phyloP scores from a whole-genome alignment of 139 green algal species.

The Klebsormidium nitens region DNA sequence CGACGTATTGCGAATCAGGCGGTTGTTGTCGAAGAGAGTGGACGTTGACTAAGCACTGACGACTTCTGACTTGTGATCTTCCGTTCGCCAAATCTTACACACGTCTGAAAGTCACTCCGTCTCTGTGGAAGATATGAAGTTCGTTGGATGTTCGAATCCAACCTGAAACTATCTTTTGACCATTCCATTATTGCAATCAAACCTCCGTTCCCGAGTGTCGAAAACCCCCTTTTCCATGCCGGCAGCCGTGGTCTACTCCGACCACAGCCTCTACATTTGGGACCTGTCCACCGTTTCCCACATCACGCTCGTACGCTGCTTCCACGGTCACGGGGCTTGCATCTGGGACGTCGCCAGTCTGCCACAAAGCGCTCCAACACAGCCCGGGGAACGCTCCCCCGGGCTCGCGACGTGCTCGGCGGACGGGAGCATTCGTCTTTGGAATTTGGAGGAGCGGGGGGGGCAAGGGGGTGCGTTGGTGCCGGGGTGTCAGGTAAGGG shows the following conservation, averaged over 20 bases:
- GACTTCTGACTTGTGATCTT: too few relatives aligned
- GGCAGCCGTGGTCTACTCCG: neutral
- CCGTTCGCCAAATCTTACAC: too few relatives aligned
- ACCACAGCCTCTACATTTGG: neutral
- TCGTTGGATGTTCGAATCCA: too few relatives aligned
- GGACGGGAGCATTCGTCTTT: conserved; percentile 49
- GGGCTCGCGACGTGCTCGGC: conserved; percentile 39
- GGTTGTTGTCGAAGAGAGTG: too few relatives aligned
- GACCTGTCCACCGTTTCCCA: neutral
- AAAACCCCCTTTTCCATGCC: too few relatives aligned
- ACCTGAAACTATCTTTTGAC: too few relatives aligned
- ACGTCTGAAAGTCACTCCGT: too few relatives aligned
- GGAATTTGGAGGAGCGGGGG: conserved; percentile 16
- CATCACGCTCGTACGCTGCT: conserved; percentile 3
- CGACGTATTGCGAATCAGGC: too few relatives aligned
- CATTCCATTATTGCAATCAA: too few relatives aligned
- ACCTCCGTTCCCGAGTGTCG: too few relatives aligned
- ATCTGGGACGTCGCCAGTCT: conserved; percentile 42
- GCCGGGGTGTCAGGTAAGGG: neutral
- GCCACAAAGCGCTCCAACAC: neutral
- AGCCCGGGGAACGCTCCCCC: neutral
- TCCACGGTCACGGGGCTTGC: conserved; percentile 43
- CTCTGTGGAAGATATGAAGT: too few relatives aligned
- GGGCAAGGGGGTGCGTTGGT: neutral
- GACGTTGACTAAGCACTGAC: too few relatives aligned